Conservation (phyloP, 768 basidiomycete species). For the Podaxis rugospora region DNA sequence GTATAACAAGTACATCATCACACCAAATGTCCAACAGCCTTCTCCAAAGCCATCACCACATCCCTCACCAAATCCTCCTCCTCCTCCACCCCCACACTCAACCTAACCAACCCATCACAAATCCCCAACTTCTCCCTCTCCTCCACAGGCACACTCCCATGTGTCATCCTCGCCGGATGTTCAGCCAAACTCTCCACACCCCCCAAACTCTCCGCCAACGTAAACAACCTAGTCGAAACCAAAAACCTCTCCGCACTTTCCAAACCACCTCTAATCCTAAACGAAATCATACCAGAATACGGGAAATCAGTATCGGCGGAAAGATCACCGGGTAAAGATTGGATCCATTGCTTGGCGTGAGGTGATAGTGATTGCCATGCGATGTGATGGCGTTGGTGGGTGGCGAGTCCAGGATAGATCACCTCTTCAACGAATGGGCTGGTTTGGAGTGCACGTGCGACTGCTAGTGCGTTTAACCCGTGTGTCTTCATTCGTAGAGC, state of each 20-base stretch:
- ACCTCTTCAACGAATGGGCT: slow-evolving; percentile 70
- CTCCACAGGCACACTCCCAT: slow-evolving; percentile 65
- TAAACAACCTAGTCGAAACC: slow-evolving; percentile 59
- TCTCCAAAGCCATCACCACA: slow-evolving; percentile 59
- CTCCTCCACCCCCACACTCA: slow-evolving; percentile 91
- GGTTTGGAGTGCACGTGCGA: slow-evolving; percentile 58
- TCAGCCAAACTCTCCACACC: slow-evolving; percentile 92
- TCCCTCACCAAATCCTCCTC: slow-evolving; percentile 74
- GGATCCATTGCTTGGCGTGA: slow-evolving; percentile 65
- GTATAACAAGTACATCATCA: neutral
- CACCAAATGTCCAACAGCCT: slow-evolving; percentile 22
- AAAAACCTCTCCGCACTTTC: slow-evolving; percentile 64
- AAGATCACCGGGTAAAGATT: slow-evolving; percentile 15
- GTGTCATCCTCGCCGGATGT: slow-evolving; percentile 86
- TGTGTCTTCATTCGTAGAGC: slow-evolving; percentile 85
- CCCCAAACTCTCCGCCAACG: slow-evolving; percentile 85
- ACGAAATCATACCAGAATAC: slow-evolving; percentile 88
- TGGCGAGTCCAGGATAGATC: slow-evolving; percentile 78
- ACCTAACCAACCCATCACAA: slow-evolving; percentile 66
- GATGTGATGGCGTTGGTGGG: slow-evolving; percentile 60
- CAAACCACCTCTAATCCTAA: slow-evolving; percentile 57
- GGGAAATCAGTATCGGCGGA: slow-evolving; percentile 54
- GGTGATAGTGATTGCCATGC: slow-evolving; percentile 62
- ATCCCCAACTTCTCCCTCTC: slow-evolving; percentile 74
- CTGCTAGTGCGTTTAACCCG: slow-evolving; percentile 73